A percentile compares a stretch with the other conserved stretches of the same genome.
Conservation (phyloP, 345 rosid species). For the Eucalyptus sp. region DNA sequence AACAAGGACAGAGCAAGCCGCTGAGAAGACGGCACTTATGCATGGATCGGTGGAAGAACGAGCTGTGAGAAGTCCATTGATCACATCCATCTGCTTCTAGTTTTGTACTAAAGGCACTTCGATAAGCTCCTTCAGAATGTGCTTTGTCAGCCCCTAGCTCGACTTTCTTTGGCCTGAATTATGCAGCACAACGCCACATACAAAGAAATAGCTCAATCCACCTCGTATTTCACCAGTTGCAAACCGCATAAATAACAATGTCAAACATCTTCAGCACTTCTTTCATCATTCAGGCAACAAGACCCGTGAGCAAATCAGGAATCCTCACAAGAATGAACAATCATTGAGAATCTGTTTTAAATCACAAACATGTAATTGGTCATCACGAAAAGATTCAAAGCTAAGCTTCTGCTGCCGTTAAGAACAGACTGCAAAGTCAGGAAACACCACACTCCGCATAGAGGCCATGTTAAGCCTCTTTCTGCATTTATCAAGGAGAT, state of each 20-base stretch:
- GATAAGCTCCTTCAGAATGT: not conserved
- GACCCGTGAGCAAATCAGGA: not conserved
- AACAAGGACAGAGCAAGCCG: not conserved
- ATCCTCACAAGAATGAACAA: not conserved
- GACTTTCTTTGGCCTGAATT: not conserved
- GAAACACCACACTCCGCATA: not conserved
- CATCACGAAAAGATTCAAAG: not conserved
- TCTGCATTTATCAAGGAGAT: not conserved
- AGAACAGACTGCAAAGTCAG: not conserved
- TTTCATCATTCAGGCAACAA: not conserved
- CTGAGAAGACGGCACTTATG: not conserved
- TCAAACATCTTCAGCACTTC: not conserved
- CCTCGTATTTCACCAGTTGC: not conserved
- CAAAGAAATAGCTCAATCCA: not conserved
- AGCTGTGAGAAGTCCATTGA: not conserved
- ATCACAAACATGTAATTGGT: not conserved
- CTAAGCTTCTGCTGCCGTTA: not conserved
- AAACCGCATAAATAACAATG: not conserved
- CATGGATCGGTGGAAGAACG: not conserved
- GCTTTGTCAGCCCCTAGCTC: not conserved
- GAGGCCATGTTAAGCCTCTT: not conserved
- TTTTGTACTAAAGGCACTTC: not conserved
- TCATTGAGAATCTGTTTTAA: not conserved
- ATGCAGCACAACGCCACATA: not conserved
- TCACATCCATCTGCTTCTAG: not conserved